Evolutionary conservation across 306 rosid genomes (phyloP), one percentile per base, ranked within the genome.

Genomic region (Pachyrhizus erosus): DNA sequence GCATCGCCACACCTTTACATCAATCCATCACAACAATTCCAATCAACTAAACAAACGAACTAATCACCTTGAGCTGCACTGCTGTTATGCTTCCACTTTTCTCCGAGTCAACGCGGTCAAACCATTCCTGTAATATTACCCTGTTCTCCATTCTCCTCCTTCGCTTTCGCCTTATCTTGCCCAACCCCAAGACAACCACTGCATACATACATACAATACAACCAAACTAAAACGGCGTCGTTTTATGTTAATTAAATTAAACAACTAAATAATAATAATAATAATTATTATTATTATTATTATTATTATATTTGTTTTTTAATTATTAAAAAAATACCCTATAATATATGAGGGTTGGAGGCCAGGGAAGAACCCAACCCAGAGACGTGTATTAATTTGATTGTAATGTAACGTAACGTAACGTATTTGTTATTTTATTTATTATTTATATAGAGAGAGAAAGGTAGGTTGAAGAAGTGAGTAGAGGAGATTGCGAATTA

Each of bases 31-130:
- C n/a, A 9, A 31, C 2, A 34, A 57, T 0, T 9, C n/a, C n/a
- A n/a, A n/a, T n/a, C n/a, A n/a, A n/a, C n/a, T n/a, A n/a, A n/a
- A n/a, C n/a, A n/a, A n/a, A n/a, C n/a, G n/a, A n/a, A n/a, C n/a
- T n/a, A n/a, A n/a, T n/a, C 62, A 92, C 98, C 94, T 91, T 89
- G 78, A 92, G 97, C 89, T 91, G 97, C 65, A 76, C 81, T 5
- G 92, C 89, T 6, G 90, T 87, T 73, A 94, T 84, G 89, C 61
- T 89, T 79, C 97, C 97, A 51, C 83, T 84, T 37, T 86, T 88
- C 21, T 87, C 90, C 4, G 97, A 88, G 84, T 91, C 97, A 79
- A 94, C 98, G 83, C 90, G 91, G 37, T 88, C 86, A 82, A 94
- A 94, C 98, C 97, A 92, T 58, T 90, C 97, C 82, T 82, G 89